Base-by-base conservation (phyloP, 441 rosid genomes). In the Capsella rubella region DNA sequence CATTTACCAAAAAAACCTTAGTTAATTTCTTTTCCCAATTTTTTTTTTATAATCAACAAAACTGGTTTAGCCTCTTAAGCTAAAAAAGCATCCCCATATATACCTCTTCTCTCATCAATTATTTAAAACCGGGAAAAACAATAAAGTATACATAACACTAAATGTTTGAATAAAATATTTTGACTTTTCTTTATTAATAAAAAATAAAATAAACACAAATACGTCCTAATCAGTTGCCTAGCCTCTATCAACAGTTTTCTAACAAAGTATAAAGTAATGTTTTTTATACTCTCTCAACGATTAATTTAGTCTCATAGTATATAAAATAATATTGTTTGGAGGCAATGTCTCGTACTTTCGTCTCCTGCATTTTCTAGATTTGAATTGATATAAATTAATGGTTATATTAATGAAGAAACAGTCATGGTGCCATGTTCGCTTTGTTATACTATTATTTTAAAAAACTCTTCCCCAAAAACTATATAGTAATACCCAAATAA, bases 341-440 rank as follows among this genome's bases (percentile, higher is more conserved):
- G 66, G 66, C 66, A 56, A 37, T 69, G 75, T 76, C 25, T 21
- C 25, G 75, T 69, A 69, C 71, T 69, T 69, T 75, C 37, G 37
- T 34, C 37, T 34, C 75, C 7, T 47, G 8, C 61, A 64, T 77
- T 71, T 77, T 71, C 45, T 77, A 71, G 68, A 65, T 77, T 71
- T 65, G 69, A 71, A 64, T 21, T 61, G 21, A 42, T 50, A 21
- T 21, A 21, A 58, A 58, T 21, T 16, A 58, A 35, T 27, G 43
- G 35, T 60, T 75, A 71, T 58, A 51, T 42, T 51, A 77, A 52
- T 16, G n/a, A 53, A 28, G 11, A 66, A 66, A 77, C 67, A 56
- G 80, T 72, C 80, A 72, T 65, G 77, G 77, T 51, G 80, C 77
- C 80, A 77, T 77, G 80, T 77, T 77, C 64, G 25, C 25, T 21